Percentiles rank a stretch among this genome's conserved stretches.
These are phyloP conservation scores for Leccinum barrowsii DNA, from an alignment of 768 basidiomycete species.

Conservation along the genomic window DNA sequence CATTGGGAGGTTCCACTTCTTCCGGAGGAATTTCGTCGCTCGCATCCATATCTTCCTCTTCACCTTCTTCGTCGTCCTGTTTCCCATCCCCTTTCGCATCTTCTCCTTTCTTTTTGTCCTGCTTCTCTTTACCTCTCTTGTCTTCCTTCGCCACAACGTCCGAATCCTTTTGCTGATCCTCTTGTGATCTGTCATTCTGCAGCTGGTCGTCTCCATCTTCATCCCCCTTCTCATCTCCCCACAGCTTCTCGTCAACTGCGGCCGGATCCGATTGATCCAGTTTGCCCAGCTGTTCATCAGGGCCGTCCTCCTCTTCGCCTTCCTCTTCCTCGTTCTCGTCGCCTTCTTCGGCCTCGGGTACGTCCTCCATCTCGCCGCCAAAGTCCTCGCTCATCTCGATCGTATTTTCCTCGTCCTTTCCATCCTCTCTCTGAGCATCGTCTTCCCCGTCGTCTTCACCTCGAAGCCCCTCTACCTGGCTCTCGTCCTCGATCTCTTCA, in stretches of 20 bases:
- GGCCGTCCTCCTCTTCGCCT: slow-evolving; percentile 47
- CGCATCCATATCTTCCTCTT: slow-evolving; percentile 21
- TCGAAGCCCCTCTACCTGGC: slow-evolving; percentile 91
- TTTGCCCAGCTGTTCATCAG: slow-evolving; percentile 81
- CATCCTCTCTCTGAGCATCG: slow-evolving; percentile 34
- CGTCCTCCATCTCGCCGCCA: slow-evolving; percentile 81
- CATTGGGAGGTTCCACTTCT: slow-evolving; percentile 43
- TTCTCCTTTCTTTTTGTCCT: slow-evolving; percentile 33
- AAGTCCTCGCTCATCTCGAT: slow-evolving; percentile 93
- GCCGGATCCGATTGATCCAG: slow-evolving; percentile 80
- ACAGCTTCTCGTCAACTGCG: slow-evolving; percentile 92
- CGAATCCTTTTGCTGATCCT: slow-evolving; percentile 42
- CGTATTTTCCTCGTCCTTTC: slow-evolving; percentile 63
- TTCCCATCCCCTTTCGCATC: slow-evolving; percentile 26
- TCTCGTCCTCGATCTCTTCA: slow-evolving; percentile 94
- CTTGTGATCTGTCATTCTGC: slow-evolving; percentile 56
- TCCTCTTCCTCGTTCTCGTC: slow-evolving; percentile 47
- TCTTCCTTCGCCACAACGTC: slow-evolving; percentile 83
- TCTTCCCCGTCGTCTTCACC: slow-evolving; percentile 50
- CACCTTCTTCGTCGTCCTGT: slow-evolving; percentile 27
- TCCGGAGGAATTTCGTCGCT: slow-evolving; percentile 37
- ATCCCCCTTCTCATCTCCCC: slow-evolving; percentile 79
- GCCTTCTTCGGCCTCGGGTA: slow-evolving; percentile 51
- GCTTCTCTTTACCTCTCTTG: slow-evolving; percentile 33
- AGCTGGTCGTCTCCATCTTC: slow-evolving; percentile 52